Evolutionary conservation across 2,329 filamentous ascomycete species (phyloP).

Genomic region (Arthrobotrys sinensis): DNA sequence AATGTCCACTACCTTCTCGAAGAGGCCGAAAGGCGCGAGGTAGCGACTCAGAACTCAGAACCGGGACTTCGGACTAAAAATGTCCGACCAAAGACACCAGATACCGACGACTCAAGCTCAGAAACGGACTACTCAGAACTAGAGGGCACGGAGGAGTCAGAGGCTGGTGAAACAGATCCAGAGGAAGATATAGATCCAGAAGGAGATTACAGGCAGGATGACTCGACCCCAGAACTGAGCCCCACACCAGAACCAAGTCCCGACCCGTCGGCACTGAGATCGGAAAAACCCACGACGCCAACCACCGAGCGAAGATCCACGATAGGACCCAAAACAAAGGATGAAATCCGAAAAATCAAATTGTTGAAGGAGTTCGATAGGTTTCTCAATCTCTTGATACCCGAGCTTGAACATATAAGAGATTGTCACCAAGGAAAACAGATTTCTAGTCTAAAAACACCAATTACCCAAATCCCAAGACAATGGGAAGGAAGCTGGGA

Average conservation of each 20-base stretch:
- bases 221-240: not conserved
- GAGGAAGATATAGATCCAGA: not conserved
- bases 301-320: too few species aligned
- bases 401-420: too few species aligned
- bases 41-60: not conserved
- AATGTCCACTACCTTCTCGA: constrained; percentile 31
- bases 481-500: too few species aligned
- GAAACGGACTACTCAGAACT: not conserved
- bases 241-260: not conserved
- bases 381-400: too few species aligned
- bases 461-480: too few species aligned
- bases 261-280: not conserved
- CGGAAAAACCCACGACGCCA: too few species aligned
- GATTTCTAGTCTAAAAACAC: too few species aligned
- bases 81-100: not conserved
- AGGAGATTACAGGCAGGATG: not conserved
- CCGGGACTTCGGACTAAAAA: not conserved
- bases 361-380: too few species aligned
- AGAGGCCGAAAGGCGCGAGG: constrained; percentile 26
- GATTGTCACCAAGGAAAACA: too few species aligned
- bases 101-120: not conserved
- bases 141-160: not conserved
- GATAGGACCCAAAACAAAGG: too few species aligned
- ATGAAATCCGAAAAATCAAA: too few species aligned
- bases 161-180: not conserved